A percentile compares a stretch with the other conserved stretches of the same genome.
Evolutionary conservation across 306 rosid species (phyloP).

Genomic region (Quillaja saponaria): DNA sequence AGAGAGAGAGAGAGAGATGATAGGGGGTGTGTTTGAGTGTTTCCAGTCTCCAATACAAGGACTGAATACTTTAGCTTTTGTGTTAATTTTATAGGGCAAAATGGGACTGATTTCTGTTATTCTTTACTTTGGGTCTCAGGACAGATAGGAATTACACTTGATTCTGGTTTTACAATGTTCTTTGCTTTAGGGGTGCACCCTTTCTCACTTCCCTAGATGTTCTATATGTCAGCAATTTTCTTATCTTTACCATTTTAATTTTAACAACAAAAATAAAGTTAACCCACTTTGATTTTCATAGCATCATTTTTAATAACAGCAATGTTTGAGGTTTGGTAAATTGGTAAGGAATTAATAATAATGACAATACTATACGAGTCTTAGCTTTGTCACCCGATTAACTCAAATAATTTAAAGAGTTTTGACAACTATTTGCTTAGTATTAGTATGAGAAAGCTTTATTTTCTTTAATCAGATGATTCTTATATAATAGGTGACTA

Average conservation of each 20-base stretch:
- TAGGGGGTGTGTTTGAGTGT: conserved; percentile 47
- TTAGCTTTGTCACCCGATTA: too few species aligned
- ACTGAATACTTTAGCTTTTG: conserved; percentile 84
- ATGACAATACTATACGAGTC: not conserved
- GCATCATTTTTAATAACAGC: not conserved
- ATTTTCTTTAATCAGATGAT: not conserved
- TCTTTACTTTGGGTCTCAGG: conserved; percentile 64
- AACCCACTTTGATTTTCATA: conserved; percentile 34
- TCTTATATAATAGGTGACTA: conserved; percentile 10
- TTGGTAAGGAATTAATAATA: not conserved
- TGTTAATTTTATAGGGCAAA: conserved; percentile 56
- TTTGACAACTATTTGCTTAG: not conserved
- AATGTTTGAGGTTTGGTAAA: conserved; percentile 1
- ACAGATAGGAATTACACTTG: conserved; percentile 61
- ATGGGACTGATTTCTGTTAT: conserved; percentile 62
- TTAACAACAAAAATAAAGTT: conserved; percentile 25
- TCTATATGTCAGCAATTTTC: conserved; percentile 48
- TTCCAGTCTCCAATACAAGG: conserved; percentile 95
- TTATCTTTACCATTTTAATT: conserved; percentile 18
- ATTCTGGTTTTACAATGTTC: conserved; percentile 54
- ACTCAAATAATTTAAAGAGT: too few species aligned
- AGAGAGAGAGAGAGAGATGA: conserved; percentile 12
- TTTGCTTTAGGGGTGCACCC: conserved; percentile 52
- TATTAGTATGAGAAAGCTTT: too few species aligned
- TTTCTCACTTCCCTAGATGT: conserved; percentile 91